phyloP scores from a whole-genome alignment of 306 rosid species.

The Begonia fuchsioides region DNA sequence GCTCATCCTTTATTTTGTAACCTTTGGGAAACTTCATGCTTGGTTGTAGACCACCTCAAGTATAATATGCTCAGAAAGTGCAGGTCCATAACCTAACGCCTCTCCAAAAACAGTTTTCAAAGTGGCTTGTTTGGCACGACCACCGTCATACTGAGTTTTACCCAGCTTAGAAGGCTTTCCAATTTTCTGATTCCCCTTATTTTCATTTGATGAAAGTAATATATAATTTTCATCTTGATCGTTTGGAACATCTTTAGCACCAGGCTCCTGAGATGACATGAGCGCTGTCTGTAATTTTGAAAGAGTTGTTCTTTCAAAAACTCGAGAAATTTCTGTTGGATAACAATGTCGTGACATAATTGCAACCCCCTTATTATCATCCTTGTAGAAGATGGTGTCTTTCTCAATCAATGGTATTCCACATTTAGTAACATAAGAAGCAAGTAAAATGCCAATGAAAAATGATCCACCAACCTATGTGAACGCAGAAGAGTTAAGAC shows the following conservation, averaged over 20 bases:
- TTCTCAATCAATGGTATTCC: background rate
- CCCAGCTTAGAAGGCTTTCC: conserved; percentile 31
- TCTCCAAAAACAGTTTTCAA: conserved; percentile 81
- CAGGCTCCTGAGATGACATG: conserved; percentile 33
- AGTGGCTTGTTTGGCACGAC: conserved; percentile 32
- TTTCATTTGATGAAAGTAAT: conserved; percentile 27
- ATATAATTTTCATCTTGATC: conserved; percentile 15
- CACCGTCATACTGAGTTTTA: conserved; percentile 16
- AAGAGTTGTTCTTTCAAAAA: conserved; percentile 58
- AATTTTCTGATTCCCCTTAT: conserved; percentile 40
- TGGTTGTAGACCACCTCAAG: conserved; percentile 66
- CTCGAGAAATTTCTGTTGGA: conserved; percentile 81
- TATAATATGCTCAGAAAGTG: conserved; percentile 89
- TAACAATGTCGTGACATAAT: conserved; percentile 97
- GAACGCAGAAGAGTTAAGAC: conserved; percentile 97
- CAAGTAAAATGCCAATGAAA: too few relatives aligned
- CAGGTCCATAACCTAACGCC: conserved; percentile 94
- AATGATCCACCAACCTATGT: conserved; percentile 44
- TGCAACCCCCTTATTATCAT: conserved; percentile 91
- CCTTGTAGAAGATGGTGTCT: conserved; percentile 35
- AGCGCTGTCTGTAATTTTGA: conserved; percentile 53
- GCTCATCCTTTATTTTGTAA: conserved; percentile 40
- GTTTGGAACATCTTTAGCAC: conserved; percentile 26
- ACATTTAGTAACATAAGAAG: background rate
- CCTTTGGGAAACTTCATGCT: conserved; percentile 45